A percentile compares a stretch with the other conserved stretches of the same genome.
phyloP scores from a whole-genome alignment of 139 green algal genomes.

The Asterochloris erici region DNA sequence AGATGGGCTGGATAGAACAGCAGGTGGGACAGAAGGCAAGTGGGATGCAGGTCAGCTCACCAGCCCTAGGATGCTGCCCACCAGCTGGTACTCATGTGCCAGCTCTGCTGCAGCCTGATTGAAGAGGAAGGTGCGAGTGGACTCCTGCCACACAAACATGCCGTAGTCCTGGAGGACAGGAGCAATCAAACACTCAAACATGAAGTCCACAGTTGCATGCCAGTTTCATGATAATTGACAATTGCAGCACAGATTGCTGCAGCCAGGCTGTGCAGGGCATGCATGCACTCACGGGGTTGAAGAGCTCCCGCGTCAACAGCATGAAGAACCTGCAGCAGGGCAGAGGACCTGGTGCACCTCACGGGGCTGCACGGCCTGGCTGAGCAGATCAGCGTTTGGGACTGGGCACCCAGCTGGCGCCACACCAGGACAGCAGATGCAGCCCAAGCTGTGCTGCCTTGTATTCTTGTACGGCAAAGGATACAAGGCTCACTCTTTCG shows the following conservation, averaged over 20 bases:
- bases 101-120: slow-evolving; percentile 47
- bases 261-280: no score
- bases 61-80: slow-evolving; percentile 84
- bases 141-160: slow-evolving; percentile 76
- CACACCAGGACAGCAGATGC: no score
- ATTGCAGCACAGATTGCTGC: background rate
- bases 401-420: no score
- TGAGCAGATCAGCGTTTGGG: no score
- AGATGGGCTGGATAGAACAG: no score
- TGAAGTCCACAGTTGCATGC: background rate
- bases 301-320: background rate
- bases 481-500: slow-evolving; percentile 49
- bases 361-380: background rate
- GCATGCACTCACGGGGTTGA: no score
- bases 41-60: slow-evolving; percentile 12
- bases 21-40: no score
- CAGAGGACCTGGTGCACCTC: background rate
- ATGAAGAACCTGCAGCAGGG: background rate
- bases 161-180: slow-evolving; percentile 48
- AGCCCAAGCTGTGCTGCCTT: slow-evolving; percentile 33
- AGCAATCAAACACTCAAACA: background rate
- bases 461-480: slow-evolving; percentile 68
- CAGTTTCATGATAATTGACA: background rate
- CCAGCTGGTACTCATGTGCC: slow-evolving; percentile 73
- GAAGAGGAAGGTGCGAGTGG: slow-evolving; percentile 26